Conservation (phyloP, 352 stramenopile species). For the Pythium insidiosum region DNA sequence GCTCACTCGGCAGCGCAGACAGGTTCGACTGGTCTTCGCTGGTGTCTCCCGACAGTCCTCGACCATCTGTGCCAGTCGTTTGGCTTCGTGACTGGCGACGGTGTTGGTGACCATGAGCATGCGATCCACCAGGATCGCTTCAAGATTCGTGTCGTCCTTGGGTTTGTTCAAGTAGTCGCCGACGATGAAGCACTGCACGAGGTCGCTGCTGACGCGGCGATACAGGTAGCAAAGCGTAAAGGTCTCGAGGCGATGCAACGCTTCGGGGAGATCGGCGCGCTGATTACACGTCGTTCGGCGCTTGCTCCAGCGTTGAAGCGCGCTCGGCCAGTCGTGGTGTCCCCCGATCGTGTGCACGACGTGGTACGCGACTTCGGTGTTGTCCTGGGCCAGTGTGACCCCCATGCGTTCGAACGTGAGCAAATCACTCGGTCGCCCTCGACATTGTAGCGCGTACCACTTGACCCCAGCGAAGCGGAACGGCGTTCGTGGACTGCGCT, state of each 20-base stretch:
- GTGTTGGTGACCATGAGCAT: conserved; percentile 29
- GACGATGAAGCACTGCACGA: conserved; percentile 44
- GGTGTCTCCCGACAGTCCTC: conserved; percentile 22
- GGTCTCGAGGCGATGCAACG: conserved; percentile 20
- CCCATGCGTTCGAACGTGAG: conserved; percentile 60
- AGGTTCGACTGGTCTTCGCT: conserved; percentile 17
- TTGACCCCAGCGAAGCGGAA: conserved; percentile 57
- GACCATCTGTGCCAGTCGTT: conserved; percentile 26
- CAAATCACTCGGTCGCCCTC: conserved; percentile 12
- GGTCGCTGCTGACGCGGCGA: conserved; percentile 34
- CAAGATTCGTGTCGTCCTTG: conserved; percentile 12
- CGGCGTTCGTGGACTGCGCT: conserved; percentile 17
- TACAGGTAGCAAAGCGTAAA: conserved; percentile 46
- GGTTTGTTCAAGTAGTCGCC: conserved; percentile 32
- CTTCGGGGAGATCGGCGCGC: no score
- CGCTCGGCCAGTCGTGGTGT: conserved; percentile 26
- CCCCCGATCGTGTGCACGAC: conserved; percentile 31
- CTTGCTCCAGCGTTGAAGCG: not conserved
- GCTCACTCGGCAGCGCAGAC: conserved; percentile 27
- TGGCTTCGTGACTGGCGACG: conserved; percentile 25
- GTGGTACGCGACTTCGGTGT: conserved; percentile 40
- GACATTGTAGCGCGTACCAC: conserved; percentile 23
- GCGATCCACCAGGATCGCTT: conserved; percentile 28
- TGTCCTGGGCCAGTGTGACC: conserved; percentile 25
- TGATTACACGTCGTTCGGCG: no score